Evolutionary conservation across 306 rosid species (phyloP), one percentile per base, ranked within the genome.

Genomic region (Vigna nakashimae): DNA sequence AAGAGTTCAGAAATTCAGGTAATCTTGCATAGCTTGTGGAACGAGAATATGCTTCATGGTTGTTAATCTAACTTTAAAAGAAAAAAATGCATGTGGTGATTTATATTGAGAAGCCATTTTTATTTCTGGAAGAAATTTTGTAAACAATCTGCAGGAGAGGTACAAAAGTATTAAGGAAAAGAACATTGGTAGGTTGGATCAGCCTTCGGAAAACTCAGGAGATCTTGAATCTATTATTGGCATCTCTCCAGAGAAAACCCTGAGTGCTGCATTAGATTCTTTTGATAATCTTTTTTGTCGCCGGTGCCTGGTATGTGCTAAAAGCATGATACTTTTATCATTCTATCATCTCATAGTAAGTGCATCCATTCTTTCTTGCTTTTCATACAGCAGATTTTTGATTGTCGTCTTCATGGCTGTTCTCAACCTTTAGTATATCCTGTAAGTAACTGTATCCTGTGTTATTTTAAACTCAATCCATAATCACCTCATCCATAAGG

Each of bases 241-340:
- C 85, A 82, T 89, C 79, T 86, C 80, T 80, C 84, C 84, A 73
- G 89, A 89, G 87, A 91, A 92, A 88, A 92, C 88, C 85, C 91
- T 95, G 32, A 77, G 89, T 74, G 86, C 93, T 38, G 91, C 97
- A 55, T 84, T 95, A 85, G 98, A 95, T 91, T 95, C 98, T 83
- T 91, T 95, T 40, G 98, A 92, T 79, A 95, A 92, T 82, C 97
- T 95, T 82, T 95, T 95, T 74, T 95, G 98, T 80, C 94, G 98
- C 30, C 97, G 97, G 62, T 95, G 98, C 89, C 88, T 90, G 97
- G 98, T 95, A 83, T 50, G 79, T 50, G 34, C 62, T 83, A 78
- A 75, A 42, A 74, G 24, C 82, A 63, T 67, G 38, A 60, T 74
- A n/a, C 59, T 66, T 62, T 79, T 32, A 38, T 16, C 74, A n/a